Conservation (phyloP, 2,329 filamentous ascomycete genomes). For the Sarocladium strictum region DNA sequence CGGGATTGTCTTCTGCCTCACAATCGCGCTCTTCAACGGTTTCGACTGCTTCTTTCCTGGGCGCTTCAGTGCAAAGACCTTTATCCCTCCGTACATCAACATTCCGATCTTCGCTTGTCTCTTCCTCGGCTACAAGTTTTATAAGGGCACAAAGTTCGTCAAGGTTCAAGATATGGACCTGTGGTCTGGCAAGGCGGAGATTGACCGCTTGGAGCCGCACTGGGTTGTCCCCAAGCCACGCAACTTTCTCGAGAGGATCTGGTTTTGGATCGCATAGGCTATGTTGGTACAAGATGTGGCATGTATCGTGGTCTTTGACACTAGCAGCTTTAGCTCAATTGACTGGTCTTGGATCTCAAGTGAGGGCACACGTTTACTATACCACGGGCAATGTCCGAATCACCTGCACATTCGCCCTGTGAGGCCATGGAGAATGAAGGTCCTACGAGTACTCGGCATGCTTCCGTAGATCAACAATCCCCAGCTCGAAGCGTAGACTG, state of each 20-base stretch:
- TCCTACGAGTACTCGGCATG: no score
- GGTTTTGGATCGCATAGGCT: slow-evolving; percentile 33
- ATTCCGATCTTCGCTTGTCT: slow-evolving; percentile 61
- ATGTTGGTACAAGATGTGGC: background rate
- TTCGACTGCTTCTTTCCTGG: slow-evolving; percentile 66
- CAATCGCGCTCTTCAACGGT: slow-evolving; percentile 66
- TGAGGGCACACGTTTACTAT: background rate
- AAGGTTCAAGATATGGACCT: slow-evolving; percentile 31
- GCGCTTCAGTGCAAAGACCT: slow-evolving; percentile 37
- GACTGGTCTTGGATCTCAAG: background rate
- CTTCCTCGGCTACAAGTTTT: slow-evolving; percentile 58
- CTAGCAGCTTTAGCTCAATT: background rate
- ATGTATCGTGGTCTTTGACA: background rate
- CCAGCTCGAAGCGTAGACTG: no score
- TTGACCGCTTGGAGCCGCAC: slow-evolving; percentile 29
- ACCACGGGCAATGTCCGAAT: background rate
- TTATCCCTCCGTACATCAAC: slow-evolving; percentile 65
- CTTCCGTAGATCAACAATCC: no score
- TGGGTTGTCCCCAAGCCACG: slow-evolving; percentile 29
- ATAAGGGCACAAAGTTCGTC: slow-evolving; percentile 51
- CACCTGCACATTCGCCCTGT: no score
- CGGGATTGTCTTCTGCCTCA: slow-evolving; percentile 51
- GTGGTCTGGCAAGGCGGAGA: slow-evolving; percentile 34
- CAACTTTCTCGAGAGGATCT: slow-evolving; percentile 32
- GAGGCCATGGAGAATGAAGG: no score